Percentiles rank a stretch among this genome's conserved stretches.
phyloP scores from a whole-genome alignment of 2,329 filamentous ascomycete genomes.

The Aspergillus terreus region DNA sequence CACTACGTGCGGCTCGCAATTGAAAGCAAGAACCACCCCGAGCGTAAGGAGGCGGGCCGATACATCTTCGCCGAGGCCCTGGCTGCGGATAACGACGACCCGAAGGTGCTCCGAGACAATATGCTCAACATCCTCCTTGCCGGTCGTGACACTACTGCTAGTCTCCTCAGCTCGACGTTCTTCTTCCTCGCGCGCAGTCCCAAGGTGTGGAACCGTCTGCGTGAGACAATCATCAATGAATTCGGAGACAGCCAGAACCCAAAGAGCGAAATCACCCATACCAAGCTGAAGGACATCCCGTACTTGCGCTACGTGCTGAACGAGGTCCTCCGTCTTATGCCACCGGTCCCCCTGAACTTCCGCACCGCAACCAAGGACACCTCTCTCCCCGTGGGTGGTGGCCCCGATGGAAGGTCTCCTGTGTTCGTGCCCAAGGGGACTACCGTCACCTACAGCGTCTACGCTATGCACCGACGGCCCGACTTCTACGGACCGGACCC shows the following conservation, averaged over 20 bases:
- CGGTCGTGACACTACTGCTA: slow-evolving; percentile 52
- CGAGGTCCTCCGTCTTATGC: slow-evolving; percentile 42
- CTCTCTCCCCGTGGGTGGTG: slow-evolving; percentile 52
- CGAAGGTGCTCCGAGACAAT: slow-evolving; percentile 44
- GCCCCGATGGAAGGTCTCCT: slow-evolving; percentile 55
- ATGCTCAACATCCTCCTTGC: slow-evolving; percentile 51
- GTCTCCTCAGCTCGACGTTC: slow-evolving; percentile 43
- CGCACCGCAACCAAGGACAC: slow-evolving; percentile 41
- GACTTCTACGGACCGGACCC: slow-evolving; percentile 46
- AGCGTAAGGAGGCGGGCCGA: slow-evolving; percentile 29
- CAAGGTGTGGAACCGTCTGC: slow-evolving; percentile 34
- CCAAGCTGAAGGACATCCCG: slow-evolving; percentile 38
- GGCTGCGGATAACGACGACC: slow-evolving; percentile 44
- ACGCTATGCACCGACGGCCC: slow-evolving; percentile 68
- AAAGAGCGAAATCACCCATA: slow-evolving; percentile 40
- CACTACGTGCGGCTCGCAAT: slow-evolving; percentile 47
- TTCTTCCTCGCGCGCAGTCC: slow-evolving; percentile 44
- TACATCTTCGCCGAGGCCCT: slow-evolving; percentile 51
- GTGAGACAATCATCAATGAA: slow-evolving; percentile 30
- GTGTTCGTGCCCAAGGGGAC: slow-evolving; percentile 64
- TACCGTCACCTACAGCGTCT: slow-evolving; percentile 62
- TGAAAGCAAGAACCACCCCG: slow-evolving; percentile 29
- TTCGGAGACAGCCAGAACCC: slow-evolving; percentile 42
- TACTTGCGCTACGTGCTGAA: slow-evolving; percentile 40
- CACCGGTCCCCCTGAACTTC: slow-evolving; percentile 45